Conservation (phyloP, 768 basidiomycete genomes). For the Mycena amicta region DNA sequence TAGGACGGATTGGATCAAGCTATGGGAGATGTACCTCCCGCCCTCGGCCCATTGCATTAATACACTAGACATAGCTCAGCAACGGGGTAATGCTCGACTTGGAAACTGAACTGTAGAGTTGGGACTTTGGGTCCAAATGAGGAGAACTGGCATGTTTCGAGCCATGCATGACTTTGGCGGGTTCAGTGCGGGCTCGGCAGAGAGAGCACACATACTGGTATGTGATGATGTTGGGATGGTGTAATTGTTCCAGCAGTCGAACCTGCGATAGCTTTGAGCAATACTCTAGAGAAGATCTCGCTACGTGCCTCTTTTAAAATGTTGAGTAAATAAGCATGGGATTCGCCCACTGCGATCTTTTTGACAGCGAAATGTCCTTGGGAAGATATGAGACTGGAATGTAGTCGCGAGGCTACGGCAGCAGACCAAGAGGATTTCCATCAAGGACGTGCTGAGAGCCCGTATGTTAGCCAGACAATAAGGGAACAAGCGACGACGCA, state of each 20-base stretch:
- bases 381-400: constrained; percentile 5
- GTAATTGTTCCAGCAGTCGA: constrained; percentile 79
- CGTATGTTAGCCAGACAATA: too few species aligned
- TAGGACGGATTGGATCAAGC: constrained; percentile 1
- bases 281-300: background rate
- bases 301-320: constrained; percentile 71
- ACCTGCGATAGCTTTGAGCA: constrained; percentile 48
- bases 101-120: constrained; percentile 89
- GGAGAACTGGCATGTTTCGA: constrained; percentile 85
- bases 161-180: constrained; percentile 74
- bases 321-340: constrained; percentile 80
- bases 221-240: constrained; percentile 92
- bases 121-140: constrained; percentile 87
- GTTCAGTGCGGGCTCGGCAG: background rate
- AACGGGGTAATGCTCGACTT: background rate
- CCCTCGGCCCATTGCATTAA: constrained; percentile 95
- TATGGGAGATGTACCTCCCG: constrained; percentile 52
- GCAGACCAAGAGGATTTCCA: constrained; percentile 76
- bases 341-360: constrained; percentile 94
- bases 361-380: constrained; percentile 90
- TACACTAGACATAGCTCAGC: constrained; percentile 51
- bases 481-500: background rate
- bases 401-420: constrained; percentile 5
- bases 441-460: constrained; percentile 77
- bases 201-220: constrained; percentile 61